Percentiles rank a stretch among this genome's conserved stretches.
Evolutionary conservation across 2,329 filamentous ascomycete species (phyloP).

Genomic region (Hypoxylon sp.): DNA sequence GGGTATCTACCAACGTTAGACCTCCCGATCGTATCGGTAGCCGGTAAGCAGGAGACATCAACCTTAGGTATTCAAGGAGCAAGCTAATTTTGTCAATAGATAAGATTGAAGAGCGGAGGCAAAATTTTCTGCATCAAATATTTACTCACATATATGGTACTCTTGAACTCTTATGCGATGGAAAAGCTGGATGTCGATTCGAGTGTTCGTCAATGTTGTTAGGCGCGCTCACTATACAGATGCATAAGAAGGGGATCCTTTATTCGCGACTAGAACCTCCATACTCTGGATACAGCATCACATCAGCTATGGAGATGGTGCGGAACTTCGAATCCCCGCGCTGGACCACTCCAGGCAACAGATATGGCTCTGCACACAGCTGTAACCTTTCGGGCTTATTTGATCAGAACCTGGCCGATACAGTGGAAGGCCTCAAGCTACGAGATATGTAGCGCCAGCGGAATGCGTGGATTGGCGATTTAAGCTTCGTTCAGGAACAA

Average conservation of each 20-base stretch:
- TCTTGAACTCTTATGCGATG: neutral
- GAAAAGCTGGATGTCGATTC: slow-evolving; percentile 18
- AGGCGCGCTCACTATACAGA: slow-evolving; percentile 17
- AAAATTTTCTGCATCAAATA: neutral
- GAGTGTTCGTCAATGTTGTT: slow-evolving; percentile 27
- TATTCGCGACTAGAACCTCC: neutral
- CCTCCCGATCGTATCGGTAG: slow-evolving; percentile 13
- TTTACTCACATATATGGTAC: slow-evolving; percentile 2
- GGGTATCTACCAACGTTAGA: slow-evolving; percentile 12
- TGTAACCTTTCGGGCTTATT: slow-evolving; percentile 1
- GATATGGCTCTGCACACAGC: neutral
- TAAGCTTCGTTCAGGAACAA: too few species aligned
- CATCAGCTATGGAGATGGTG: neutral
- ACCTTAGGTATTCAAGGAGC: neutral
- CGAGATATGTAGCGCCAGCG: neutral
- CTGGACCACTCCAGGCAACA: neutral
- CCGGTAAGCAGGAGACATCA: too few species aligned
- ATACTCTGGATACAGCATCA: slow-evolving; percentile 14
- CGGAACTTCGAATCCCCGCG: neutral
- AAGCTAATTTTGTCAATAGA: slow-evolving; percentile 11
- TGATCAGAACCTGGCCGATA: neutral
- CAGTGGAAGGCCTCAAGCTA: neutral
- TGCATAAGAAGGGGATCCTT: neutral
- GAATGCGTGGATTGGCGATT: neutral
- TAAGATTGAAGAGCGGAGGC: neutral